Conservation (phyloP, 495 filamentous ascomycete genomes). For the Filosporella fistucella region DNA sequence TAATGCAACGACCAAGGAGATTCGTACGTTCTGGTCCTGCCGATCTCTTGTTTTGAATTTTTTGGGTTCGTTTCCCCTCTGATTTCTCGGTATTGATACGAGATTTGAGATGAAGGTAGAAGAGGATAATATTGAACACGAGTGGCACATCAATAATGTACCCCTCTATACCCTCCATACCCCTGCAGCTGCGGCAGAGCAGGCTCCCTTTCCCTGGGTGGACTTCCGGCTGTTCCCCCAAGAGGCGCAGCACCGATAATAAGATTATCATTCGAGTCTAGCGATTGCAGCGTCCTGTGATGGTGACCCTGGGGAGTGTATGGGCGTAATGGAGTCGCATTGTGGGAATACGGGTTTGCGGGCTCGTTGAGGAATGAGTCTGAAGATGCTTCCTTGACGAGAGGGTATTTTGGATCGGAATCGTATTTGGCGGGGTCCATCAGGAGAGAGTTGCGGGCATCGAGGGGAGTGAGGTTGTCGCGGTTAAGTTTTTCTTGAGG, state of each 20-base stretch:
- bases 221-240: neutral
- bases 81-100: too few species aligned
- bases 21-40: conserved; percentile 1
- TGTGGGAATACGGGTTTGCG: conserved; percentile 22
- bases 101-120: too few species aligned
- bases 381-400: conserved; percentile 4
- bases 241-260: neutral
- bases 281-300: neutral
- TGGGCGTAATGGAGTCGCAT: conserved; percentile 12
- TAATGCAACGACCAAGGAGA: conserved; percentile 3
- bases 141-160: too few species aligned
- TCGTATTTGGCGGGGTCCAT: conserved; percentile 34
- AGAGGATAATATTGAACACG: too few species aligned
- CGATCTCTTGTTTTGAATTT: neutral
- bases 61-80: too few species aligned
- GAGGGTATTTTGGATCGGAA: conserved; percentile 16
- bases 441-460: conserved; percentile 86
- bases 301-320: conserved; percentile 1
- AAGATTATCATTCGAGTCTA: neutral
- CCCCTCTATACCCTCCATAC: neutral
- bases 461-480: conserved; percentile 84
- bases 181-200: neutral
- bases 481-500: conserved; percentile 83
- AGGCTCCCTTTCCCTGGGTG: neutral
- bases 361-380: conserved; percentile 21